phyloP scores from a whole-genome alignment of 345 rosid species.

The Linum tenue region DNA sequence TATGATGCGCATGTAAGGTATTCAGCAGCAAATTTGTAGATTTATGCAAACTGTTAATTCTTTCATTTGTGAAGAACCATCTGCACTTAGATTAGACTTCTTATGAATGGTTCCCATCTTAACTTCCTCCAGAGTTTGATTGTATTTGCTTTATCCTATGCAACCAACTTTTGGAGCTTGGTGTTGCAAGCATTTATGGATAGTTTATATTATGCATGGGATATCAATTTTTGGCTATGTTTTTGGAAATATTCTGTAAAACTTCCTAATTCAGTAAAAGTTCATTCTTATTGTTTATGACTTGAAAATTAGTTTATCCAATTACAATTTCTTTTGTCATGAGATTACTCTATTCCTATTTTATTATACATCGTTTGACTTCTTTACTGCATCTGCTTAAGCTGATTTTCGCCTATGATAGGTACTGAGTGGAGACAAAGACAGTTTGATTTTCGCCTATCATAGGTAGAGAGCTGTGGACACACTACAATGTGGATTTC shows the following conservation, averaged over 20 bases:
- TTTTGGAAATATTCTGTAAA: not conserved
- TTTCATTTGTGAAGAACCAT: not conserved
- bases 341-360: not conserved
- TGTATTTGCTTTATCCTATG: not conserved
- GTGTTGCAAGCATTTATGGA: not conserved
- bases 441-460: too few species aligned
- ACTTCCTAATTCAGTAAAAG: not conserved
- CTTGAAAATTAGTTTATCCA: not conserved
- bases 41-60: too few species aligned
- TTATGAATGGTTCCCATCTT: not conserved
- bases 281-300: too few species aligned
- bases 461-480: too few species aligned
- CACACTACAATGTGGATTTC: too few species aligned
- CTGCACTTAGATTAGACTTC: not conserved
- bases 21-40: too few species aligned
- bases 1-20: too few species aligned
- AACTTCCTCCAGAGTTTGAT: not conserved
- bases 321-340: not conserved
- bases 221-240: too few species aligned
- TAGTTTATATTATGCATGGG: not conserved
- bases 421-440: slow-evolving; percentile 86
- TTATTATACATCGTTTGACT: not conserved
- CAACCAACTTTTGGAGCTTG: not conserved
- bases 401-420: slow-evolving; percentile 19
- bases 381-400: slow-evolving; percentile 11